These are phyloP conservation scores for Thielaviopsis populi DNA, from an alignment of 2,329 filamentous ascomycete genomes.

Conservation along the genomic window DNA sequence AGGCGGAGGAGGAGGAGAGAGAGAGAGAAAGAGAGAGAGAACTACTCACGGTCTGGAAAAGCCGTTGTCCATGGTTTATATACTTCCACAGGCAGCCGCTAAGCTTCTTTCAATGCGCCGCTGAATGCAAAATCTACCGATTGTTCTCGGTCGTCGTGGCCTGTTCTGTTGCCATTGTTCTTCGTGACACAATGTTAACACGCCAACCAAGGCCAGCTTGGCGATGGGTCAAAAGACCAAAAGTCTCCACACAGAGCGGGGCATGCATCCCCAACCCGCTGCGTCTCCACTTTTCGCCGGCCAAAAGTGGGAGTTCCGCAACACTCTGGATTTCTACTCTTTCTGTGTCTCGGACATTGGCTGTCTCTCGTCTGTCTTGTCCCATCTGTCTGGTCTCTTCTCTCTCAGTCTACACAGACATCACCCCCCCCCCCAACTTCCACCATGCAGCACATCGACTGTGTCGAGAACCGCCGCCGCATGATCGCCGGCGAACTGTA, in stretches of 20 bases:
- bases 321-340: neutral
- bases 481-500: constrained; percentile 60
- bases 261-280: no score
- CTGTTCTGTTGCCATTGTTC: neutral
- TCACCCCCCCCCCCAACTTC: neutral
- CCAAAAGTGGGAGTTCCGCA: no score
- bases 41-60: constrained; percentile 6
- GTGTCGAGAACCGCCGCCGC: constrained; percentile 20
- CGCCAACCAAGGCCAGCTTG: neutral
- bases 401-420: neutral
- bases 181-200: neutral
- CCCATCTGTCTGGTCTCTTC: neutral
- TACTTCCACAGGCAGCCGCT: neutral
- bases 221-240: neutral
- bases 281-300: no score
- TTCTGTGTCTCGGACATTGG: neutral
- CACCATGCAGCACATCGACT: constrained; percentile 5
- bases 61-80: constrained; percentile 3
- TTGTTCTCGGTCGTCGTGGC: neutral
- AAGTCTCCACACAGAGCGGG: neutral
- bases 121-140: neutral
- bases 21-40: neutral
- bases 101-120: neutral
- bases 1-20: neutral
- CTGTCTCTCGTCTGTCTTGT: neutral